Evolutionary conservation across 208 protist genomes (phyloP), one percentile per base, ranked within the genome.

Genomic region (Endotrypanum monterogeii): DNA sequence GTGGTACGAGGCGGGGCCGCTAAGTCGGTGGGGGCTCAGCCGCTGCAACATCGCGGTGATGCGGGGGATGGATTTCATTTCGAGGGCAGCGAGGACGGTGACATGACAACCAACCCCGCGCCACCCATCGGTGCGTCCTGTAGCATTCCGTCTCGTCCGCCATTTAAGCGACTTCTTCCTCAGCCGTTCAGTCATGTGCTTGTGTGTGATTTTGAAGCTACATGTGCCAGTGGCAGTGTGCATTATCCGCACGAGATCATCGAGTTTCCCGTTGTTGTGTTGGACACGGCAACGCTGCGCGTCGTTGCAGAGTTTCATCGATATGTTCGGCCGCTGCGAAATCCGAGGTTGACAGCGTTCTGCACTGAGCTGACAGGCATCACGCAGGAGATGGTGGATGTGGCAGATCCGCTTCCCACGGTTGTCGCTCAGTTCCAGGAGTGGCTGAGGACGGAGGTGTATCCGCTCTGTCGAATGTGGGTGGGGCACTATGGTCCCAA

Each of bases 301-400:
- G 78, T 91, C 25, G 92, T 92, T 30, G 89, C 89, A 8, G 88
- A 97, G 81, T 97, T 97, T 56, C 95, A 97, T 82, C 72, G 83
- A 8, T 99, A 95, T 79, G 94, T 99, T 16, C 92, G 87, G 32
- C 98, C 98, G 11, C 71, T 87, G 3, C 61, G 72, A 11, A 85
- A 98, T 62, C 86, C 93, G 1, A 74, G 68, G 44, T 83, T 99
- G 20, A 98, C 91, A 0, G 14, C 54, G 6, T 99, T 99, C 74
- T 99, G 98, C 86, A 97, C 82, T 0, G 76, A 94, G 71, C 85
- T 99, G 16, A 99, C 98, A 0, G 98, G 98, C 65, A 99, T 99
- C 74, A 93, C 90, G 62, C 97, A 99, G 86, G 90, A 78, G 41
- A 71, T 80, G 71, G 93, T 98, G 4, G 96, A 98, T 74, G 71